phyloP scores from a whole-genome alignment of 1,139 yeast genomes.

The Yamadazyma membranifaciens region DNA sequence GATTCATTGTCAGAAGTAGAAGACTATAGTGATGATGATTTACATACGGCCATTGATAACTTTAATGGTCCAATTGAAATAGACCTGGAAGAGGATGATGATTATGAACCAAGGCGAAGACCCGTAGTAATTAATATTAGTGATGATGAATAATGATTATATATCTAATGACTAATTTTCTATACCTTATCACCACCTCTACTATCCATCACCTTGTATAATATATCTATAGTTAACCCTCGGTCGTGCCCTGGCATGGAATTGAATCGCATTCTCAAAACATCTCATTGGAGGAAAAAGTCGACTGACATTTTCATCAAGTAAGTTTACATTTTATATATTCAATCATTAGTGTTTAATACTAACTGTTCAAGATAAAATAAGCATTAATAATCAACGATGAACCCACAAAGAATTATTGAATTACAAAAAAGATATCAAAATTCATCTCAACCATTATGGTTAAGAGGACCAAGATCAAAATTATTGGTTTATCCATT shows the following conservation, averaged over 20 bases:
- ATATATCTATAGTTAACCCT: background rate
- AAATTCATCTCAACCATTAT: constrained; percentile 66
- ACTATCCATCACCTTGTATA: background rate
- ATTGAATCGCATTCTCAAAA: constrained; percentile 7
- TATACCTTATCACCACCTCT: background rate
- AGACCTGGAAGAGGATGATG: constrained; percentile 5
- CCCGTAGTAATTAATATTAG: constrained; percentile 1
- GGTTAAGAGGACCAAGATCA: constrained; percentile 74
- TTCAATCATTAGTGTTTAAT: background rate
- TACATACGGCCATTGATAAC: constrained; percentile 18
- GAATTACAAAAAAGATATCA: constrained; percentile 76
- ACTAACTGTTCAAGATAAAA: background rate
- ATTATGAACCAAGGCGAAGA: constrained; percentile 3
- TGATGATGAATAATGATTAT: constrained; percentile 1
- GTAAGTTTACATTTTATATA: background rate
- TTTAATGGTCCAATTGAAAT: constrained; percentile 9
- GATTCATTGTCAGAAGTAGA: background rate
- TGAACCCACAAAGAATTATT: constrained; percentile 68
- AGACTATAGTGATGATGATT: constrained; percentile 14
- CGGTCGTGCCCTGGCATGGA: background rate
- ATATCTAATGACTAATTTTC: background rate
- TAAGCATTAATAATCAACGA: constrained; percentile 14
- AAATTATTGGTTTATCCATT: constrained; percentile 84
- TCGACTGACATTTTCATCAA: constrained; percentile 14
- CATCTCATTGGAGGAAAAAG: constrained; percentile 14